These are phyloP conservation scores for Galerina marginata DNA, from an alignment of 768 basidiomycete genomes.

Conservation along the genomic window DNA sequence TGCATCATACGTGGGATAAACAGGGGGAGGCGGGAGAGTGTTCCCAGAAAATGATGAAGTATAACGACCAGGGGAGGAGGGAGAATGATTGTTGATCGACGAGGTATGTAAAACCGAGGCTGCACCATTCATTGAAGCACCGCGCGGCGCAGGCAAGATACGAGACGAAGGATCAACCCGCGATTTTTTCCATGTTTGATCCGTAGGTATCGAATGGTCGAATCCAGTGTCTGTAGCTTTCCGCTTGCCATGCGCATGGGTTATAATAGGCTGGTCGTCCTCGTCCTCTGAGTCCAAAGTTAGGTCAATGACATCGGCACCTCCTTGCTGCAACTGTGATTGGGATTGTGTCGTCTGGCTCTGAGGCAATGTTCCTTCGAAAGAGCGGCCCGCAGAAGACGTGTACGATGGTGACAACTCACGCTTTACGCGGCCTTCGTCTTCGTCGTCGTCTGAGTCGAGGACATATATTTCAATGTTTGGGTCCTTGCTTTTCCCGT, in stretches of 20 bases:
- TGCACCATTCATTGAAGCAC: slow-evolving; percentile 14
- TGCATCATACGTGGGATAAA: slow-evolving; percentile 11
- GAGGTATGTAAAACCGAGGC: slow-evolving; percentile 19
- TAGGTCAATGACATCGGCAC: slow-evolving; percentile 79
- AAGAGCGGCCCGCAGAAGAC: slow-evolving; percentile 47
- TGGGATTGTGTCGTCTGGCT: slow-evolving; percentile 21
- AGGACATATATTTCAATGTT: slow-evolving; percentile 66
- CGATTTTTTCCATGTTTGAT: slow-evolving; percentile 77
- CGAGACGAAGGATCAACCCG: slow-evolving; percentile 38
- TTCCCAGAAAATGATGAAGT: slow-evolving; percentile 25
- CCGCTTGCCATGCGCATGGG: slow-evolving; percentile 53
- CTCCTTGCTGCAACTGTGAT: slow-evolving; percentile 33
- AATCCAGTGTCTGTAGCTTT: slow-evolving; percentile 60
- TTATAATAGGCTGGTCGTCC: slow-evolving; percentile 31
- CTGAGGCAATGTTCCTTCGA: slow-evolving; percentile 30
- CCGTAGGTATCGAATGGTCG: slow-evolving; percentile 52
- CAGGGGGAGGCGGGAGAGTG: slow-evolving; percentile 22
- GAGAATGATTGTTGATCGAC: slow-evolving; percentile 20
- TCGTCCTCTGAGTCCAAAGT: slow-evolving; percentile 84
- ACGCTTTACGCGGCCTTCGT: slow-evolving; percentile 75
- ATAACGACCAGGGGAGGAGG: slow-evolving; percentile 28
- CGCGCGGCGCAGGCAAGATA: slow-evolving; percentile 13
- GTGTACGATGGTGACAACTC: slow-evolving; percentile 72
- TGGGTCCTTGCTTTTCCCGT: slow-evolving; percentile 49
- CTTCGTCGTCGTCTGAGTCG: slow-evolving; percentile 83